phyloP scores from a whole-genome alignment of 2,329 filamentous ascomycete species.

The Coniella lustricola region DNA sequence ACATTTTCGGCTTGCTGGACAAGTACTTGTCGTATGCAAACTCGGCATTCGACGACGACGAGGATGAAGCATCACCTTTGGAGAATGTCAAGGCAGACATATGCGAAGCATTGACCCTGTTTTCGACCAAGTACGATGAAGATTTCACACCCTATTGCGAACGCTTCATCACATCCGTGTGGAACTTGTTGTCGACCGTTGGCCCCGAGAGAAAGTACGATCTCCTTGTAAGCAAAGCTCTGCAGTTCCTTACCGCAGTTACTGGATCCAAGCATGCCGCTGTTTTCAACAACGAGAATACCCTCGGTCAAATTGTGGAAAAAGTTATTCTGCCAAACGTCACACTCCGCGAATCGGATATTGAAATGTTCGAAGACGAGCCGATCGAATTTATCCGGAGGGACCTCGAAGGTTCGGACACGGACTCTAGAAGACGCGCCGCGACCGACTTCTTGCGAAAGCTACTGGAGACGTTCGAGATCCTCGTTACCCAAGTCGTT shows the following conservation, averaged over 20 bases:
- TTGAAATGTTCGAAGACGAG: conserved; percentile 96
- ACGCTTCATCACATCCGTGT: conserved; percentile 83
- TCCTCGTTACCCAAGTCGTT: conserved; percentile 78
- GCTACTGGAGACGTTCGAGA: conserved; percentile 82
- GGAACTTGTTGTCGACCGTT: conserved; percentile 81
- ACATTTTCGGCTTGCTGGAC: conserved; percentile 72
- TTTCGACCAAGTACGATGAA: conserved; percentile 91
- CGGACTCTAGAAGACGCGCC: conserved; percentile 82
- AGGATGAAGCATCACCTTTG: conserved; percentile 82
- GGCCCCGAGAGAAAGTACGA: conserved; percentile 90
- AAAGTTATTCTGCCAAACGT: conserved; percentile 95
- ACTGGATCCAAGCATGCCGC: conserved; percentile 72
- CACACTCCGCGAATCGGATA: conserved; percentile 81
- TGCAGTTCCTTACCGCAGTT: conserved; percentile 90
- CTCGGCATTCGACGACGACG: conserved; percentile 71
- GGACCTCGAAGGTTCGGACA: conserved; percentile 93
- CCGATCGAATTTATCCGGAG: conserved; percentile 96
- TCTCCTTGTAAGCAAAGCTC: conserved; percentile 83
- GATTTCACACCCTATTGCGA: conserved; percentile 76
- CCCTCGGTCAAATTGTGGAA: conserved; percentile 81
- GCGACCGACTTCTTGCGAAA: conserved; percentile 91
- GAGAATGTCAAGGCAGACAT: conserved; percentile 91
- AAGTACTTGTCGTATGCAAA: conserved; percentile 93
- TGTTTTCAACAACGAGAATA: conserved; percentile 75
- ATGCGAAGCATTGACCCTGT: conserved; percentile 83